These are phyloP conservation scores for Penicillium sp. DNA, from an alignment of 2,329 filamentous ascomycete genomes.

Conservation along the genomic window DNA sequence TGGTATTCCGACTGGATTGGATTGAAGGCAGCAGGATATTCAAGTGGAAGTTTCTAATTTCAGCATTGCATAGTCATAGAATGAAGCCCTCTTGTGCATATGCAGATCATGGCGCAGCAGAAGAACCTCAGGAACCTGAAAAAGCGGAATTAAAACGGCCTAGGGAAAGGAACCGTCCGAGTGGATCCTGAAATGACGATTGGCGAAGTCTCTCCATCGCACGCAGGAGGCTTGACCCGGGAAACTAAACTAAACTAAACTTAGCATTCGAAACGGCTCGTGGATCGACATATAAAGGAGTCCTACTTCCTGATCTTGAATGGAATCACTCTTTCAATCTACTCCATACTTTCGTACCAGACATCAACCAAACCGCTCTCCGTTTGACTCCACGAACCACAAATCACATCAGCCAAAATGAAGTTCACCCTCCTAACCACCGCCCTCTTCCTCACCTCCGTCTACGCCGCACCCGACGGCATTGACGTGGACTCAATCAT, in stretches of 20 bases:
- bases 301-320: neutral
- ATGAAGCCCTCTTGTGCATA: neutral
- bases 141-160: neutral
- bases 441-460: slow-evolving; percentile 22
- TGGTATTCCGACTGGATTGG: slow-evolving; percentile 2
- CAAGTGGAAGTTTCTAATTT: slow-evolving; percentile 2
- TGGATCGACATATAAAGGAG: neutral
- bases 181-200: slow-evolving; percentile 17
- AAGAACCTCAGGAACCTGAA: neutral
- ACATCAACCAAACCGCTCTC: neutral
- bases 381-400: neutral
- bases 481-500: slow-evolving; percentile 16
- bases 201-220: neutral
- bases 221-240: neutral
- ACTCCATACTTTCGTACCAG: neutral
- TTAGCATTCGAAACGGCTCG: too few species aligned
- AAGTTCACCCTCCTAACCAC: slow-evolving; percentile 27
- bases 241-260: too few species aligned
- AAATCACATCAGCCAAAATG: slow-evolving; percentile 21
- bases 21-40: slow-evolving; percentile 10
- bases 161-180: neutral
- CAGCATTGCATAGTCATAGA: neutral
- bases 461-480: slow-evolving; percentile 18
- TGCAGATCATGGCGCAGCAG: neutral
- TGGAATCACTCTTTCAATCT: neutral